Evolutionary conservation across 495 filamentous ascomycete species (phyloP).

Genomic region (Podospora pseudoanserina): DNA sequence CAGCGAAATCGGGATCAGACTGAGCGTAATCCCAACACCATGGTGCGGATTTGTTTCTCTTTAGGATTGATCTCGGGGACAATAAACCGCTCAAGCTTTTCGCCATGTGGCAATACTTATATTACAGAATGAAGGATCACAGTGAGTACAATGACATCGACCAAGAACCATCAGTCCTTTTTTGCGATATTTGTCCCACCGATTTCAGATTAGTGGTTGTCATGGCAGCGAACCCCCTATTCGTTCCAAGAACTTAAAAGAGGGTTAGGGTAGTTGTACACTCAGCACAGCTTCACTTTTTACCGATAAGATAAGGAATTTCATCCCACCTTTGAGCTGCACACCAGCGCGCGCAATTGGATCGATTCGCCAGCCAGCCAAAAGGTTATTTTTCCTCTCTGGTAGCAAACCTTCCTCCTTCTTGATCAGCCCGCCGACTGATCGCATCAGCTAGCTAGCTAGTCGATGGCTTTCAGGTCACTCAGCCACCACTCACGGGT

Average conservation of each 20-base stretch:
- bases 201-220: background rate
- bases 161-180: background rate
- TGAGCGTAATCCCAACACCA: background rate
- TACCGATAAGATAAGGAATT: constrained; percentile 3
- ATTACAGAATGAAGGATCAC: background rate
- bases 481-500: background rate
- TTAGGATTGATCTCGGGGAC: background rate
- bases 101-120: background rate
- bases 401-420: background rate
- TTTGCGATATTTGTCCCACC: background rate
- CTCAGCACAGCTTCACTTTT: background rate
- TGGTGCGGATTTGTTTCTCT: background rate
- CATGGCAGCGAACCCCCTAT: background rate
- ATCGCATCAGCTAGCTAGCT: background rate
- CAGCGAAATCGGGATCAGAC: background rate
- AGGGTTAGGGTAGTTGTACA: background rate
- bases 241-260: background rate
- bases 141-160: background rate
- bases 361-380: background rate
- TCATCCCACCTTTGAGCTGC: background rate
- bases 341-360: background rate
- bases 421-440: background rate
- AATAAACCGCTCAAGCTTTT: background rate
- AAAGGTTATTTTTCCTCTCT: background rate
- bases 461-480: constrained; percentile 8